Base-by-base conservation (phyloP, 1,139 yeast species). In the Diutina siamensis region DNA sequence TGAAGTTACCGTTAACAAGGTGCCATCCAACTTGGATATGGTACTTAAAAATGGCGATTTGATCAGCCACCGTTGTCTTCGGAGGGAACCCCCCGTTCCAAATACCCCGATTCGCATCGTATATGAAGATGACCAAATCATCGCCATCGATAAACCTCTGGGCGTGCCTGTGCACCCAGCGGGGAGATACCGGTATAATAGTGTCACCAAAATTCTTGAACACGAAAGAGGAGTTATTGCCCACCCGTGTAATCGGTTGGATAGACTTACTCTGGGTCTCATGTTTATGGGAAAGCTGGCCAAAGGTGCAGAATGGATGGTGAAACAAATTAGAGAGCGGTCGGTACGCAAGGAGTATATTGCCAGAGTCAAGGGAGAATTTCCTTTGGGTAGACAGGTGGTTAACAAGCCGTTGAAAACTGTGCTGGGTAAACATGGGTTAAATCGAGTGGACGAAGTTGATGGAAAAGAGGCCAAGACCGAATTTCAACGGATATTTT, bases 151-250 rank as follows among this genome's bases (percentile, higher is more conserved):
- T 60, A 92, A 92, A 54, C 98, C 99, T 0, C 76, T 94, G 3
- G 97, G 98, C 0, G 76, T 92, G 3, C 97, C 99, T 0, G 97
- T 83, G 1, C 98, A 92, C 60, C 98, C 99, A 1, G 84, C 97
- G 0, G 99, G 98, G 0, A 68, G 97, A 48, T 92, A 81, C 63
- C 68, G 95, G 49, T 87, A 77, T 63, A 92, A 92, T 59, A 79
- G 96, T 1, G 77, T 89, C 15, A 86, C 94, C n/a, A 85, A 83
- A 59, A 78, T 87, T 18, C 63, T 89, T 51, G 80, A 83, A 57
- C 78, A 76, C 47, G 89, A 87, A 50, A 59, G 68, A 46, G 82
- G 82, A 0, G 67, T 70, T 44, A 63, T 66, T 2, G 92, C 80
- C 0, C 94, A 87, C 58, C 95, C 98, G 0, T 88, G 97, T 58